Evolutionary conservation across 768 basidiomycete species (phyloP), one percentile per base, ranked within the genome.

Genomic region (Calocybe cyanea): DNA sequence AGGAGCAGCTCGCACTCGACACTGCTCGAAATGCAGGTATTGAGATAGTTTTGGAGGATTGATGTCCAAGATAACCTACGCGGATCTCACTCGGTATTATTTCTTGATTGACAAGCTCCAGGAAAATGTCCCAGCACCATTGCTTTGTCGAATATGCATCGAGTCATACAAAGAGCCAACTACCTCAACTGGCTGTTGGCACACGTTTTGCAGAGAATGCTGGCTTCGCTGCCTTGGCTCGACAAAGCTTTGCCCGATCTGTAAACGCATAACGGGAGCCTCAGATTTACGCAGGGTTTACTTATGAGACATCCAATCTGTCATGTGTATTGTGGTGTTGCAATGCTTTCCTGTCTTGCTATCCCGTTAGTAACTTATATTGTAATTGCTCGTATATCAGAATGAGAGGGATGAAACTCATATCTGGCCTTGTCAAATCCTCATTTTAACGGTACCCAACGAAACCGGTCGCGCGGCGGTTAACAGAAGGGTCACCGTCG

Each of bases 361-460:
- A 28, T 5, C 25, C 25, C 11, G 25, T 28, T 11, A 28, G 25
- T 28, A 28, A 28, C 25, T 28, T 28, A 28, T 28, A 28, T 5
- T 28, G 25, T 11, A 11, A 28, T 11, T 28, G 25, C 25, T 11
- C 11, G 5, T 11, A 28, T 6, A 28, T 11, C 11, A 6, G 25
- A 11, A 28, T 28, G 11, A 28, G 2, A 41, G 44, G 46, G 48
- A 50, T 41, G 48, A 45, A 57, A 69, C 68, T 91, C 87, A 91
- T 83, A 88, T 90, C 88, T 91, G 88, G 88, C 88, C 88, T 90
- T 73, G 75, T 77, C 75, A 59, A 65, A 15, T 89, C 87, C 63
- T 71, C 87, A 86, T 54, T 18, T 67, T 54, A 53, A 63, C 56
- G 51, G 54, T 39, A 43, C 56, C 25, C 47, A 23, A 54, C 58